A percentile compares a stretch with the other conserved stretches of the same genome.
Conservation (phyloP, 1,284 basidiomycete genomes). For the Malassezia psittaci region DNA sequence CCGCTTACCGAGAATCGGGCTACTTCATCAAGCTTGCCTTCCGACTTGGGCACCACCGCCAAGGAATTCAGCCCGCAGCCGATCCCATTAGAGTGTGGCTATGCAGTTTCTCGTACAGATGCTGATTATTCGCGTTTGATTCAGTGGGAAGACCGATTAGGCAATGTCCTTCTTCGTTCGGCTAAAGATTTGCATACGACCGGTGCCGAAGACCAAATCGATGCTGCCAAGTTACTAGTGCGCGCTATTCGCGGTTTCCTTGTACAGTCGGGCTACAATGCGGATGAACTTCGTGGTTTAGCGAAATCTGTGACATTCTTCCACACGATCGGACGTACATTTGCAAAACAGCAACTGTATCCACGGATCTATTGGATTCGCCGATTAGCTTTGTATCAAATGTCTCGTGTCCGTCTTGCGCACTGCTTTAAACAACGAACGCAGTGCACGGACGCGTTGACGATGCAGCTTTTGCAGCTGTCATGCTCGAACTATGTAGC, state of each 20-base stretch:
- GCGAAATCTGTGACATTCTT: conserved; percentile 30
- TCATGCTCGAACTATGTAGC: conserved; percentile 54
- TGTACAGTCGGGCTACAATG: conserved; percentile 40
- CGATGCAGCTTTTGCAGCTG: conserved; percentile 68
- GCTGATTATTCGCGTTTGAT: conserved; percentile 61
- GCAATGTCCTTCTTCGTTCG: conserved; percentile 62
- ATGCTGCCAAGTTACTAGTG: conserved; percentile 60
- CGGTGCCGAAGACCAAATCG: conserved; percentile 77
- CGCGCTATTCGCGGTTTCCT: conserved; percentile 38
- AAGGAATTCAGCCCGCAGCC: conserved; percentile 56
- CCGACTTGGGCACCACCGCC: conserved; percentile 57
- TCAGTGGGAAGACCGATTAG: conserved; percentile 60
- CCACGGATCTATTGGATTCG: conserved; percentile 67
- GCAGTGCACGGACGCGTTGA: conserved; percentile 66
- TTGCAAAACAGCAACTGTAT: conserved; percentile 63
- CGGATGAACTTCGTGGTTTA: conserved; percentile 43
- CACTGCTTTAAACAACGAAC: conserved; percentile 70
- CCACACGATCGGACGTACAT: conserved; percentile 52
- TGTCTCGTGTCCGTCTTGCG: conserved; percentile 60
- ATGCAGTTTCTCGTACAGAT: conserved; percentile 59
- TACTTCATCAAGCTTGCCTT: conserved; percentile 51
- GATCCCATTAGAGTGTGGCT: conserved; percentile 54
- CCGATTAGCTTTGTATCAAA: conserved; percentile 61
- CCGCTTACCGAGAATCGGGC: conserved; percentile 51
- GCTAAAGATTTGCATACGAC: conserved; percentile 53